phyloP scores from a whole-genome alignment of 345 rosid species.

The Murraya koenigii region DNA sequence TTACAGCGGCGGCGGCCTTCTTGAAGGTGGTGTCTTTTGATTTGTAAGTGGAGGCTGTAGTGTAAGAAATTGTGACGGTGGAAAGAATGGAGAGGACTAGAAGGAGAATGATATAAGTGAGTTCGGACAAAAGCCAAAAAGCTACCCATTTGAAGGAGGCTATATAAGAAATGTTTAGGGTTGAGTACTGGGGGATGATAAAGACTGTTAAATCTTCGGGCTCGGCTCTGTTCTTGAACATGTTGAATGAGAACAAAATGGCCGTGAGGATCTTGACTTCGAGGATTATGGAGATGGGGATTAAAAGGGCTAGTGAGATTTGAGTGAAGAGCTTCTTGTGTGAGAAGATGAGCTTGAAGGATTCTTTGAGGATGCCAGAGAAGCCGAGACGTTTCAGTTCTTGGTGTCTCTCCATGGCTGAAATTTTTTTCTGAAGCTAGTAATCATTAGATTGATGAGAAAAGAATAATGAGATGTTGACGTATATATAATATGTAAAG shows the following conservation, averaged over 20 bases:
- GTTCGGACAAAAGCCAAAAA: constrained; percentile 30
- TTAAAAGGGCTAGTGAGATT: constrained; percentile 41
- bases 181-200: neutral
- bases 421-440: no score
- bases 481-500: no score
- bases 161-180: constrained; percentile 2
- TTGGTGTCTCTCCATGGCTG: constrained; percentile 44
- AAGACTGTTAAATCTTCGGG: neutral
- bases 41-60: constrained; percentile 44
- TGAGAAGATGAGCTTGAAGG: constrained; percentile 39
- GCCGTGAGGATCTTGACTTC: constrained; percentile 35
- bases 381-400: constrained; percentile 48
- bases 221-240: constrained; percentile 10
- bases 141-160: constrained; percentile 28
- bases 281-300: constrained; percentile 52
- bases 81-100: constrained; percentile 44
- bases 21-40: constrained; percentile 31
- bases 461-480: no score
- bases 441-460: no score
- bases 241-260: constrained; percentile 22
- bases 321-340: constrained; percentile 45
- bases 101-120: constrained; percentile 32
- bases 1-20: constrained; percentile 37
- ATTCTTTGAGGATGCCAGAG: constrained; percentile 35
- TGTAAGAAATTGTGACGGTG: constrained; percentile 41